Base-by-base conservation (phyloP, 192 early-diverging fungal genomes). In the Linnemannia hyalina region DNA sequence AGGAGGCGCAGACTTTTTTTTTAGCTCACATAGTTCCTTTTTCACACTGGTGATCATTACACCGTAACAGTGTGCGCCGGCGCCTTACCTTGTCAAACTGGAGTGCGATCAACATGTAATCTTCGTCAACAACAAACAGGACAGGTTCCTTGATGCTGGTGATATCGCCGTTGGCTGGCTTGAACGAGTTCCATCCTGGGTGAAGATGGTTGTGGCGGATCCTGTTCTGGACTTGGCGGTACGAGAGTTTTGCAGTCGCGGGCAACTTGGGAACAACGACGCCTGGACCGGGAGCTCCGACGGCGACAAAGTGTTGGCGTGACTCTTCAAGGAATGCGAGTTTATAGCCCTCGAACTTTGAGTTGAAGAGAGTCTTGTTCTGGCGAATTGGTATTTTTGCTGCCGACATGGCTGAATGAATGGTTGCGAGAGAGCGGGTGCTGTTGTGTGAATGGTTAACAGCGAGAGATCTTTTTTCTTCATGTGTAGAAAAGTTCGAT, bases 331-430 rank as follows among this genome's bases (percentile, higher is more conserved):
- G 89, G 49, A 94, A 78, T 15, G 90, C 88, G 47, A 96, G 87
- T 73, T 95, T 95, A 84, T 96, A 96, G 1, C 95, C 94, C 47
- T 96, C 94, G 83, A 96, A 96, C 70, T 89, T 90, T 38, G 91
- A 80, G 57, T 95, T 94, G 44, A 94, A 76, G 20, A 93, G 75
- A 2, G 82, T 49, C 44, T 88, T 79, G 76, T 94, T 82, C 6
- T 83, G 77, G 4, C 65, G 85, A 75, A 82, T 87, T 40, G 85
- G 85, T 8, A 85, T 79, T 63, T 65, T 65, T 32, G 60, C 29
- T 10, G 29, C 29, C 10, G 60, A 15, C 60, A 65, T 65, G 60
- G 26, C 35, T 32, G 60, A 65, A 65, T 71, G 70, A 35, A 8
- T n/a, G 70, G 11, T 18, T 18, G 23, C 4, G 18, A 41, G 40